Conservation (phyloP, 371 early-diverging fungal species). For the Basidiobolus heterosporus region DNA sequence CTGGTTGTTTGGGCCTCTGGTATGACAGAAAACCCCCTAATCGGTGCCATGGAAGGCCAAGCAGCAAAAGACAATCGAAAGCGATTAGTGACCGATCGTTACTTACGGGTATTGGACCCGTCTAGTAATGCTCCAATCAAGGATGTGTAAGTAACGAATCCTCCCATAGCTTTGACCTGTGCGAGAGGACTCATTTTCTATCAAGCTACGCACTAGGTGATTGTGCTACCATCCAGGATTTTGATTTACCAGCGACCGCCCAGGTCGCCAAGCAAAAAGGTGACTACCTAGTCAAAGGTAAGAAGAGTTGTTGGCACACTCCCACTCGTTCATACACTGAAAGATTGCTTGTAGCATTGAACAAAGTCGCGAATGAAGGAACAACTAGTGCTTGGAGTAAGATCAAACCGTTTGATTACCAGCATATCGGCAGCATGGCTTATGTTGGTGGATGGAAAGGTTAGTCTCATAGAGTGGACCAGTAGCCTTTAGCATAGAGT, state of each 20-base stretch:
- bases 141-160: constrained; percentile 18
- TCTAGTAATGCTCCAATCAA: constrained; percentile 17
- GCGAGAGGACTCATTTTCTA: neutral
- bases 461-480: neutral
- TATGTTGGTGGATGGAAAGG: constrained; percentile 28
- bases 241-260: constrained; percentile 54
- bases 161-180: too few relatives aligned
- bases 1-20: constrained; percentile 62
- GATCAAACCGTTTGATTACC: constrained; percentile 23
- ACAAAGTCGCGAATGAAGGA: constrained; percentile 5
- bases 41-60: constrained; percentile 22
- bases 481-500: neutral
- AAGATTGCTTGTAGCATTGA: constrained; percentile 1
- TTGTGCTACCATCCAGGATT: constrained; percentile 49
- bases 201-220: constrained; percentile 60
- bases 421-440: constrained; percentile 30
- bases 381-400: neutral
- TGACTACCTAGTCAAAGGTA: constrained; percentile 32
- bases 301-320: neutral
- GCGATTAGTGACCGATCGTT: constrained; percentile 43
- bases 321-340: constrained; percentile 11
- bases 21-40: constrained; percentile 39
- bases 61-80: constrained; percentile 16
- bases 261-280: constrained; percentile 75
- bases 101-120: constrained; percentile 37